Conservation (phyloP, 2,329 filamentous ascomycete species). For the Ambrosiella cleistominuta region DNA sequence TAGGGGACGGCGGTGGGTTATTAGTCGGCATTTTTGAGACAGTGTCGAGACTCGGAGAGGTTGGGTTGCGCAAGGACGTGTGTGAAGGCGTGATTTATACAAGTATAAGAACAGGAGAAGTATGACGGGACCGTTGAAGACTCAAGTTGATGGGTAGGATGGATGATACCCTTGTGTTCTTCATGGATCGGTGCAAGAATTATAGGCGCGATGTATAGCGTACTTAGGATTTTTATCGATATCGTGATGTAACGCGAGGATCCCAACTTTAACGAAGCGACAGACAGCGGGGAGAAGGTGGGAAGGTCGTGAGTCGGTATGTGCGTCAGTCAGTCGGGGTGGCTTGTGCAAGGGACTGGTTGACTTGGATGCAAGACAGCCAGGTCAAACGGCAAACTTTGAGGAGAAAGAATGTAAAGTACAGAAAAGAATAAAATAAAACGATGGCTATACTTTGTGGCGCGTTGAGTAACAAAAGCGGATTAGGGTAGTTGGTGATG, state of each 20-base stretch:
- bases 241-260: not conserved
- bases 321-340: not conserved
- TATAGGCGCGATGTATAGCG: no score
- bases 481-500: not conserved
- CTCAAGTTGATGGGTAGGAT: not conserved
- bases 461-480: not conserved
- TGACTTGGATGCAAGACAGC: not conserved
- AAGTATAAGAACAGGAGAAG: not conserved
- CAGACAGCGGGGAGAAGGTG: not conserved
- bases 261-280: not conserved
- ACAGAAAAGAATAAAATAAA: not conserved
- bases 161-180: not conserved
- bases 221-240: no score
- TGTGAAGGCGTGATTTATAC: not conserved
- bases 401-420: not conserved
- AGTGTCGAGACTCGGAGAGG: not conserved
- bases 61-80: not conserved
- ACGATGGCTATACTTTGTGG: not conserved
- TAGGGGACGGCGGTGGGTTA: slow-evolving; percentile 6
- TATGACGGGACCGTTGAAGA: no score
- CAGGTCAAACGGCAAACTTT: not conserved
- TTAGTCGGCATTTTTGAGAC: slow-evolving; percentile 1
- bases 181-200: no score
- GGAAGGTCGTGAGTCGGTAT: slow-evolving; percentile 2
- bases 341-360: not conserved